These are phyloP conservation scores for Amauroascus verrucosus DNA, from an alignment of 2,329 filamentous ascomycete species.

Conservation along the genomic window DNA sequence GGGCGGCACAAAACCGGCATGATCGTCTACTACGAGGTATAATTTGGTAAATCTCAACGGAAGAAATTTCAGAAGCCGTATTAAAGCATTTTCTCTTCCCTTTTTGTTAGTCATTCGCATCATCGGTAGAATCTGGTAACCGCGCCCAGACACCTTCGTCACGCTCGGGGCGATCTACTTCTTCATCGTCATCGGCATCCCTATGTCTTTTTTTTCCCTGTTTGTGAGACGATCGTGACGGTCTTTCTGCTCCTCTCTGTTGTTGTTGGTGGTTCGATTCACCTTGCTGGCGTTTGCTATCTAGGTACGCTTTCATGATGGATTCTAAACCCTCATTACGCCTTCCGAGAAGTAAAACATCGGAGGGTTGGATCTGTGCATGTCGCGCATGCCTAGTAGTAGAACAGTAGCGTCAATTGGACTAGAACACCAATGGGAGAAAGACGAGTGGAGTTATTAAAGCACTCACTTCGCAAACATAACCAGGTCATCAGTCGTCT, in stretches of 20 bases:
- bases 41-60: no score
- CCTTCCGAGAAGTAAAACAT: conserved; percentile 76
- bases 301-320: conserved; percentile 47
- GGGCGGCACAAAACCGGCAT: no score
- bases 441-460: not conserved
- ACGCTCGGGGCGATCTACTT: not conserved
- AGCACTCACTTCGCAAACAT: conserved; percentile 45
- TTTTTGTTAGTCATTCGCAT: not conserved
- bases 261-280: not conserved
- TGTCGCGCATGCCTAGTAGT: conserved; percentile 61
- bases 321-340: conserved; percentile 75
- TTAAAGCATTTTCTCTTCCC: not conserved
- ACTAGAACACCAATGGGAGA: not conserved
- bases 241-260: not conserved
- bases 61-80: no score
- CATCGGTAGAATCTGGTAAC: not conserved
- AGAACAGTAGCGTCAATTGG: not conserved
- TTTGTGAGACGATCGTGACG: not conserved
- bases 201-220: not conserved
- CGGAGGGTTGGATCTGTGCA: conserved; percentile 68
- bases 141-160: not conserved
- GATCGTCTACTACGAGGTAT: no score
- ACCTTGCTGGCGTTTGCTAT: conserved; percentile 17
- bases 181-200: not conserved
- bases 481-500: conserved; percentile 37